These are phyloP conservation scores for Cephalotrichum gorgonifer DNA, from an alignment of 2,329 filamentous ascomycete species.

Conservation along the genomic window DNA sequence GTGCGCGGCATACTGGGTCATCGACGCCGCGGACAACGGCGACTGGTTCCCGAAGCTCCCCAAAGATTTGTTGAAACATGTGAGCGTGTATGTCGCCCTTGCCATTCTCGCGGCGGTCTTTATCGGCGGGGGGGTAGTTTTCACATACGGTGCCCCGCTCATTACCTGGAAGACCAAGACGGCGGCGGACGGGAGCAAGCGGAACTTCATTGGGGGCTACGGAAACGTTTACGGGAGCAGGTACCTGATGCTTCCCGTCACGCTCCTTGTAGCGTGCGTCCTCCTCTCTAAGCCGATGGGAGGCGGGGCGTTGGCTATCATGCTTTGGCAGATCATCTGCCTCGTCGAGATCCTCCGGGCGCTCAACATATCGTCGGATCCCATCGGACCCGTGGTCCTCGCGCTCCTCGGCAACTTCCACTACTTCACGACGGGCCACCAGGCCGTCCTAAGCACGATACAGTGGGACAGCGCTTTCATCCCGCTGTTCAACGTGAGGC, in stretches of 20 bases:
- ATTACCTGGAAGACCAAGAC: constrained; percentile 56
- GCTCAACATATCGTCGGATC: constrained; percentile 49
- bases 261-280: constrained; percentile 65
- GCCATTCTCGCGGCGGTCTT: constrained; percentile 69
- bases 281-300: constrained; percentile 94
- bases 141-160: constrained; percentile 75
- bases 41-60: constrained; percentile 60
- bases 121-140: constrained; percentile 75
- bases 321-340: constrained; percentile 82
- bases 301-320: constrained; percentile 67
- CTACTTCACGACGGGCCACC: constrained; percentile 97
- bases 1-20: constrained; percentile 72
- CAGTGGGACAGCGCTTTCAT: constrained; percentile 97
- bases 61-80: constrained; percentile 56
- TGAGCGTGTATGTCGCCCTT: constrained; percentile 71
- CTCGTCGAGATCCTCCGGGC: constrained; percentile 56
- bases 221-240: constrained; percentile 87
- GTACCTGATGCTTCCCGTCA: constrained; percentile 74
- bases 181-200: constrained; percentile 31
- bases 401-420: constrained; percentile 86
- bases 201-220: constrained; percentile 78
- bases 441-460: constrained; percentile 75
- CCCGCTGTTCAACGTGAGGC: constrained; percentile 68
- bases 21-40: constrained; percentile 81
- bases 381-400: constrained; percentile 76